Percentiles rank a stretch among this genome's conserved stretches.
These are phyloP conservation scores for Salvia miltiorrhiza DNA, from an alignment of 257 asterid species.

Conservation along the genomic window DNA sequence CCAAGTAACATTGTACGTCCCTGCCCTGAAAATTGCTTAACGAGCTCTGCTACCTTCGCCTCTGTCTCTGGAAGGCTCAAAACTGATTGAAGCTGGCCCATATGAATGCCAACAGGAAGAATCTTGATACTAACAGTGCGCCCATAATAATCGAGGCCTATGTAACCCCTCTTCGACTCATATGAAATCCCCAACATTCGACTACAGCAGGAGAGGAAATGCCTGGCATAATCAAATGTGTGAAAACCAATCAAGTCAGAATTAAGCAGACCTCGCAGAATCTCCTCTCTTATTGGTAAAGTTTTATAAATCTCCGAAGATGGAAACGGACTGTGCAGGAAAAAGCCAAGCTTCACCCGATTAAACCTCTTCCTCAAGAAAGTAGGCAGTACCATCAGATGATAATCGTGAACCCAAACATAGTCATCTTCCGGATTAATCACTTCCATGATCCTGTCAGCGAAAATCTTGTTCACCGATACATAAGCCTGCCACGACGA, in stretches of 20 bases:
- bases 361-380: slow-evolving; percentile 88
- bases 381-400: slow-evolving; percentile 80
- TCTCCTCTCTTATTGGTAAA: slow-evolving; percentile 75
- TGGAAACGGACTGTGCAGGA: slow-evolving; percentile 84
- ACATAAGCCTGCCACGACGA: slow-evolving; percentile 85
- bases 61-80: slow-evolving; percentile 60
- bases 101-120: slow-evolving; percentile 90
- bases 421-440: slow-evolving; percentile 86
- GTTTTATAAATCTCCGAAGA: slow-evolving; percentile 84
- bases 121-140: slow-evolving; percentile 85
- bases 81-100: slow-evolving; percentile 84
- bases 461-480: slow-evolving; percentile 83
- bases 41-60: slow-evolving; percentile 59
- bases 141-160: slow-evolving; percentile 87
- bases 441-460: slow-evolving; percentile 90
- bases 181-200: slow-evolving; percentile 82
- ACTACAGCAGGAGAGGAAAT: slow-evolving; percentile 85
- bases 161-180: slow-evolving; percentile 88
- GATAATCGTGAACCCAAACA: slow-evolving; percentile 90
- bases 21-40: slow-evolving; percentile 44
- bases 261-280: slow-evolving; percentile 65
- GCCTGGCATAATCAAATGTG: slow-evolving; percentile 85
- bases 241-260: slow-evolving; percentile 88
- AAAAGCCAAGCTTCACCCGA: slow-evolving; percentile 81
- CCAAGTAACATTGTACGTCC: slow-evolving; percentile 79